Percentiles rank a stretch among this genome's conserved stretches.
These are phyloP conservation scores for Huntiella moniliformis DNA, from an alignment of 2,329 filamentous ascomycete species.

Conservation along the genomic window DNA sequence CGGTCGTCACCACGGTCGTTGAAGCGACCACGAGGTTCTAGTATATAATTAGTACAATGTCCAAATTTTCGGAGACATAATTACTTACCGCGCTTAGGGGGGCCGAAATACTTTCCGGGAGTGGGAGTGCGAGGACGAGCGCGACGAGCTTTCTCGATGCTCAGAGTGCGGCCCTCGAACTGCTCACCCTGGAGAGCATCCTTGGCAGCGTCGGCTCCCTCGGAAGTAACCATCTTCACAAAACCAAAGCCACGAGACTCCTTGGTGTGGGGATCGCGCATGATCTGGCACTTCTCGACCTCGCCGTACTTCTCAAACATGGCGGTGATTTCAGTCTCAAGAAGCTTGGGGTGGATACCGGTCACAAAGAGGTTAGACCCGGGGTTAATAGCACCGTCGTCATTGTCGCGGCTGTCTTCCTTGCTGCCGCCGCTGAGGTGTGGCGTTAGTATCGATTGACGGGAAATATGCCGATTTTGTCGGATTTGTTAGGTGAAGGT, in stretches of 20 bases:
- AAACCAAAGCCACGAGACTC: slow-evolving; percentile 98
- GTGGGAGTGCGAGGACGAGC: slow-evolving; percentile 88
- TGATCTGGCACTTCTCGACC: slow-evolving; percentile 98
- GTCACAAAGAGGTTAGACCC: slow-evolving; percentile 98
- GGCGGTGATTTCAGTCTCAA: slow-evolving; percentile 75
- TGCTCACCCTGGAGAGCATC: slow-evolving; percentile 89
- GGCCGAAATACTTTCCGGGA: slow-evolving; percentile 96
- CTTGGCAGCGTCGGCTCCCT: slow-evolving; percentile 91
- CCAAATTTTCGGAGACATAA: background rate
- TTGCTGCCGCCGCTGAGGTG: slow-evolving; percentile 25
- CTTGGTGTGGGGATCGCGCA: slow-evolving; percentile 95
- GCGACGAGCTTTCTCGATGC: slow-evolving; percentile 96
- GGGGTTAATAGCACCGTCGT: slow-evolving; percentile 71
- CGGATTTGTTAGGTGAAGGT: slow-evolving; percentile 16
- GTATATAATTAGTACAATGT: background rate
- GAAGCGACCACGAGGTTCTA: slow-evolving; percentile 25
- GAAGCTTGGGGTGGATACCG: slow-evolving; percentile 83
- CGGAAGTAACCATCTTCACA: slow-evolving; percentile 93
- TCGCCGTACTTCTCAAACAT: slow-evolving; percentile 98
- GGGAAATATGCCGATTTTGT: background rate
- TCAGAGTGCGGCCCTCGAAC: slow-evolving; percentile 85
- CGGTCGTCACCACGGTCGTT: slow-evolving; percentile 46
- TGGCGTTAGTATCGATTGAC: slow-evolving; percentile 5
- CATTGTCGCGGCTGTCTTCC: slow-evolving; percentile 33
- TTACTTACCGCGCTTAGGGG: slow-evolving; percentile 80